Percentiles rank a stretch among this genome's conserved stretches.
Conservation (phyloP, 1,284 basidiomycete species). For the Rhizoctonia solani region DNA sequence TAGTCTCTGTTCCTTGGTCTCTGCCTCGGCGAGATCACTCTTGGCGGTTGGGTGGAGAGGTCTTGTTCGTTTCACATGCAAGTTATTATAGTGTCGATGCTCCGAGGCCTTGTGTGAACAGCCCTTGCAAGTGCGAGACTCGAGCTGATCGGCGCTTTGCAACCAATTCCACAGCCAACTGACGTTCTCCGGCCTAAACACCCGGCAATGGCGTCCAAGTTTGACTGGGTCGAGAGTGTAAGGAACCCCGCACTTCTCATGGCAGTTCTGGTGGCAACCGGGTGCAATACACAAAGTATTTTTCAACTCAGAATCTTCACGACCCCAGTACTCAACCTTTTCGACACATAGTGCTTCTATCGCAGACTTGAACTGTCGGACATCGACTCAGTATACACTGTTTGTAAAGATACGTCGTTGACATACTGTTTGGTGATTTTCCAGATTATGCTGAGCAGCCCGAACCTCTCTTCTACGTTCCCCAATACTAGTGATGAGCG, state of each 20-base stretch:
- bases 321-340: not conserved
- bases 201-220: not conserved
- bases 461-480: too few relatives aligned
- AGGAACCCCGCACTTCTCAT: not conserved
- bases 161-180: not conserved
- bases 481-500: slow-evolving; percentile 2
- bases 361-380: not conserved
- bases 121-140: not conserved
- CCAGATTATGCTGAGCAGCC: not conserved
- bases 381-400: not conserved
- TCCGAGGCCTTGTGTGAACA: not conserved
- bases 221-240: not conserved
- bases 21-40: not conserved
- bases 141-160: not conserved
- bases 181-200: not conserved
- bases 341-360: not conserved
- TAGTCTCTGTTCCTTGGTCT: not conserved
- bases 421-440: not conserved
- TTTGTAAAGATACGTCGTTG: too few relatives aligned
- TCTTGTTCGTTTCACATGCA: not conserved
- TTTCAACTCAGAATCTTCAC: not conserved
- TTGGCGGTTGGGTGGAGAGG: not conserved
- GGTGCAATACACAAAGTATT: slow-evolving; percentile 7
- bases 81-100: not conserved
- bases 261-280: slow-evolving; percentile 3